Conservation (phyloP, 805 yeast species). For the Zygosaccharomyces siamensis region DNA sequence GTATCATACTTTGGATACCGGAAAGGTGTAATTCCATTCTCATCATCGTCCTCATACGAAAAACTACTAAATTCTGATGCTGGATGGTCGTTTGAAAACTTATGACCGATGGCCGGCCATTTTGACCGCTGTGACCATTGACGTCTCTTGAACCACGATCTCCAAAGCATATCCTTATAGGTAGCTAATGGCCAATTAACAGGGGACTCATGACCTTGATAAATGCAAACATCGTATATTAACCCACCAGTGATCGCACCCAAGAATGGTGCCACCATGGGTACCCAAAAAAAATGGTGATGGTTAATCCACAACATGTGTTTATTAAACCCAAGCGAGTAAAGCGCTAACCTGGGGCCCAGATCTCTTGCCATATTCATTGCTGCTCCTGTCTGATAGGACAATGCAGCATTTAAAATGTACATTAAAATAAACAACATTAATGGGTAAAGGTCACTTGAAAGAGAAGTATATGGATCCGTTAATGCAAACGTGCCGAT, state of each 20-base stretch:
- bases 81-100: constrained; percentile 18
- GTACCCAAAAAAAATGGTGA: constrained; percentile 50
- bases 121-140: constrained; percentile 19
- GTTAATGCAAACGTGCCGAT: constrained; percentile 47
- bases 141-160: constrained; percentile 33
- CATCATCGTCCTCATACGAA: constrained; percentile 25
- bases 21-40: constrained; percentile 12
- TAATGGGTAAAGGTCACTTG: constrained; percentile 45
- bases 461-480: constrained; percentile 46
- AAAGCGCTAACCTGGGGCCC: constrained; percentile 48
- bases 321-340: constrained; percentile 45
- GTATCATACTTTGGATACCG: neutral
- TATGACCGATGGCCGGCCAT: neutral
- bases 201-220: constrained; percentile 50
- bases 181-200: constrained; percentile 40
- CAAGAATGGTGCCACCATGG: constrained; percentile 45
- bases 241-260: constrained; percentile 48
- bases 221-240: constrained; percentile 47
- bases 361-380: constrained; percentile 52
- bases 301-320: constrained; percentile 37
- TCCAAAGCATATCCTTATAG: constrained; percentile 19
- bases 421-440: constrained; percentile 43
- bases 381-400: constrained; percentile 53
- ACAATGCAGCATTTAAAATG: constrained; percentile 45
- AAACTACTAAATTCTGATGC: constrained; percentile 29